Conservation (phyloP, 2,329 filamentous ascomycete genomes). For the Fusarium buxicola region DNA sequence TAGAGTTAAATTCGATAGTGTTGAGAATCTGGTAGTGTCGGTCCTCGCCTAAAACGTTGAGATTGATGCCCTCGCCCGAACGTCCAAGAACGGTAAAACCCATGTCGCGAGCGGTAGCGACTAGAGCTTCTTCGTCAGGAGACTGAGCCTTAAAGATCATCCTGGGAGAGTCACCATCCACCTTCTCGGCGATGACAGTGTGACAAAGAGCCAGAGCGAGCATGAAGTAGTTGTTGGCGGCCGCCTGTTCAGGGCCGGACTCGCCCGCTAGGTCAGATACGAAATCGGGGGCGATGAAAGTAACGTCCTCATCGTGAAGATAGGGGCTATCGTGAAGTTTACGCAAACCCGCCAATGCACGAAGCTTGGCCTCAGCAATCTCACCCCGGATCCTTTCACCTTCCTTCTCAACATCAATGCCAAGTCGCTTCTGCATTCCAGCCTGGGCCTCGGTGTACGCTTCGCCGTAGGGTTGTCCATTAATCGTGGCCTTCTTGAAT, state of each 20-base stretch:
- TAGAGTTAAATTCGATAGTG: conserved; percentile 97
- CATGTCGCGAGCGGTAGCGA: conserved; percentile 93
- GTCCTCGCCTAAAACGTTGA: conserved; percentile 90
- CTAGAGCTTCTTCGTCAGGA: conserved; percentile 93
- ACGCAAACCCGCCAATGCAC: conserved; percentile 79
- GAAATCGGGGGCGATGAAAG: conserved; percentile 92
- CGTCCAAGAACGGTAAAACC: conserved; percentile 92
- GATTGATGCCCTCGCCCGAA: conserved; percentile 80
- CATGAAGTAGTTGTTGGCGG: conserved; percentile 91
- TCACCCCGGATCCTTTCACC: conserved; percentile 76
- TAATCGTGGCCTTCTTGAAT: conserved; percentile 98
- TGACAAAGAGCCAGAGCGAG: conserved; percentile 94
- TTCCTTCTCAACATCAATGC: conserved; percentile 87
- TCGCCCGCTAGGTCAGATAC: conserved; percentile 84
- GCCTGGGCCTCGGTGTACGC: conserved; percentile 97
- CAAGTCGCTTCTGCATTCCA: conserved; percentile 92
- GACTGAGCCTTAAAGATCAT: conserved; percentile 98
- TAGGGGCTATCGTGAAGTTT: conserved; percentile 90
- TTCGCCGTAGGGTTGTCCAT: conserved; percentile 95
- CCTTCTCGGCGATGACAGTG: conserved; percentile 91
- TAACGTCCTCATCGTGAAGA: conserved; percentile 87
- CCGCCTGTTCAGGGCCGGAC: conserved; percentile 79
- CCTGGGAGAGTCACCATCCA: conserved; percentile 88
- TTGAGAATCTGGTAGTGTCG: conserved; percentile 89
- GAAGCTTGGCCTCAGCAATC: conserved; percentile 80